phyloP scores from a whole-genome alignment of 176 grass and related monocot species.

The Hordeum marinum region DNA sequence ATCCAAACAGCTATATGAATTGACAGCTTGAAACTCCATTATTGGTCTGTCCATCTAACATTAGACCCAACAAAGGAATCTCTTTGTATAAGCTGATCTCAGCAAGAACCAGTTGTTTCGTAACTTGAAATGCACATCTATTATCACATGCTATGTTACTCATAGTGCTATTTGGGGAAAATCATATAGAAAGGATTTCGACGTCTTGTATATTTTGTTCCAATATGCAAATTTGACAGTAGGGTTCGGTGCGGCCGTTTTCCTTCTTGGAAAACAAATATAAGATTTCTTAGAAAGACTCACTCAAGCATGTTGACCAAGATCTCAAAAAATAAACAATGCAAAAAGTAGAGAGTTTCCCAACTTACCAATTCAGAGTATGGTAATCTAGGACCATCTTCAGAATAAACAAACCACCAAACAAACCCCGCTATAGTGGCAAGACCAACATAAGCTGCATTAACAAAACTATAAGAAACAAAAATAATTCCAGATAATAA shows the following conservation, averaged over 20 bases:
- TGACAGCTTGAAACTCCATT: neutral
- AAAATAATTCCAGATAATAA: neutral
- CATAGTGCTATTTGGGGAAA: neutral
- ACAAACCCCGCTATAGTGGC: constrained; percentile 94
- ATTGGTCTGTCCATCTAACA: neutral
- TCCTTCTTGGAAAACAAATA: neutral
- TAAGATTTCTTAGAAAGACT: neutral
- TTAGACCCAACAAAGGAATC: neutral
- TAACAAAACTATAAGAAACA: constrained; percentile 21
- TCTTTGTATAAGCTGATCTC: neutral
- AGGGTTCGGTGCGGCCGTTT: neutral
- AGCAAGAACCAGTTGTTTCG: neutral
- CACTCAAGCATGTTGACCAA: neutral
- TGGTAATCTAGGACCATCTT: constrained; percentile 80
- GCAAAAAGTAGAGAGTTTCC: neutral
- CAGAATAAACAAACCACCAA: constrained; percentile 99
- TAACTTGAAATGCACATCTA: neutral
- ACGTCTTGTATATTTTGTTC: neutral
- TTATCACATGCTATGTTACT: neutral
- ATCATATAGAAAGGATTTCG: neutral
- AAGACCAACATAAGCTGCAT: constrained; percentile 97
- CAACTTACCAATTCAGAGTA: constrained; percentile 89
- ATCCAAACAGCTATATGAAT: constrained; percentile 1
- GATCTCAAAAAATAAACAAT: neutral
- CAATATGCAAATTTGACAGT: neutral